Evolutionary conservation across 2,329 filamentous ascomycete species (phyloP), one percentile per base, ranked within the genome.

Genomic region (Podosphaera xanthii): DNA sequence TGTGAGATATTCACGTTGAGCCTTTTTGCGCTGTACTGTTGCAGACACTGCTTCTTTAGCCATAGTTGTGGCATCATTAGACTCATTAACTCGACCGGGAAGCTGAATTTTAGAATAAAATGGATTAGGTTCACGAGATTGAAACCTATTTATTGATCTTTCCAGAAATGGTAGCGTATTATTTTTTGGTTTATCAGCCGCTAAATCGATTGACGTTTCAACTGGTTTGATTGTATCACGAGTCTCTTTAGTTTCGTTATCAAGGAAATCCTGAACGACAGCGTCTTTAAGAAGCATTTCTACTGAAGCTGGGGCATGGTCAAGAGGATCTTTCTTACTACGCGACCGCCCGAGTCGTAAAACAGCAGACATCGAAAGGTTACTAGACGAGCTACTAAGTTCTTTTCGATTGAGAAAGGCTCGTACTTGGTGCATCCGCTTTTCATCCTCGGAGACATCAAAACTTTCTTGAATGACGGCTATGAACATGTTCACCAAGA

Each of bases 401-500:
- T 97, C 90, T 69, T 91, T 94, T 65, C 90, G 83, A 68, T 94
- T 87, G 52, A 98, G 74, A 66, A 97, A 98, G 1, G 91, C 87
- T 67, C 90, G 91, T 61, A 98, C 90, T 72, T 98, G 94, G 69
- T 97, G 88, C 62, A 97, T 73, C 30, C 94, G 88, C 72, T 98
- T 98, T 70, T 97, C 90, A 69, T 98, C 94, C 70, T 98, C 92
- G 2, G 90, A 94, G 34, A 98, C 89, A 72, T 98, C 92, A 69
- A 98, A 98, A 68, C 95, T 98, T 69, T 98, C 92, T 71, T 98
- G 92, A 64, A 98, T 98, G 73, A 98, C 92, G 76, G 92, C 92
- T 86, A 98, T 97, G 76, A 98, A 98, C 92, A 98, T 98, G 69
- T 97, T 98, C 74, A 98, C 74, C 62, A 97, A 80, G 72, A 98